These are phyloP conservation scores for Penicillium maclennaniae DNA, from an alignment of 495 filamentous ascomycete genomes.

Conservation along the genomic window DNA sequence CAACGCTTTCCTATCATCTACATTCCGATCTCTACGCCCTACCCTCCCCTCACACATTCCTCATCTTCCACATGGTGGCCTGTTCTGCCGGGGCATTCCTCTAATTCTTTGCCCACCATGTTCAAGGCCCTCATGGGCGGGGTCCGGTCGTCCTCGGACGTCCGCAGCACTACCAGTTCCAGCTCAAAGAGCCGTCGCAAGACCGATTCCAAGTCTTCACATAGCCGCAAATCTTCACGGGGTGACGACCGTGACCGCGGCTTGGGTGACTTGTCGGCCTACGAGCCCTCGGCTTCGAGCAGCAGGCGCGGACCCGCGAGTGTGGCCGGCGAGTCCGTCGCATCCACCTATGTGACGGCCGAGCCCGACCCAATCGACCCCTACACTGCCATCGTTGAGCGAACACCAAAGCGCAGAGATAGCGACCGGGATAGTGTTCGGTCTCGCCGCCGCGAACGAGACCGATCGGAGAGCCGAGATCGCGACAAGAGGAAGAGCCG, in stretches of 20 bases:
- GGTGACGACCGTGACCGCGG: constrained; percentile 54
- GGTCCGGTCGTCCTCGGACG: constrained; percentile 38
- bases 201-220: constrained; percentile 34
- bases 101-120: constrained; percentile 39
- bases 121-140: constrained; percentile 46
- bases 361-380: constrained; percentile 33
- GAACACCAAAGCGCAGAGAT: constrained; percentile 30
- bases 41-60: constrained; percentile 17
- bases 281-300: constrained; percentile 36
- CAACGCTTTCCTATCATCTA: constrained; percentile 10
- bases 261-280: constrained; percentile 37
- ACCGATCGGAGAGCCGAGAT: constrained; percentile 31
- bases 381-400: constrained; percentile 29
- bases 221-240: constrained; percentile 49
- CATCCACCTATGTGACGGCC: constrained; percentile 53
- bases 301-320: constrained; percentile 36
- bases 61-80: constrained; percentile 32
- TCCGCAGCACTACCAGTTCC: constrained; percentile 31
- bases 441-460: constrained; percentile 29
- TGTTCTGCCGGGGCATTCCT: constrained; percentile 21
- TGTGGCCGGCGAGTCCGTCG: constrained; percentile 44
- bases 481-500: constrained; percentile 29
- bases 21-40: constrained; percentile 8
- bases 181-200: constrained; percentile 36
- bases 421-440: constrained; percentile 33